Base-by-base conservation (phyloP, 345 rosid genomes). In the Citrus sp. region DNA sequence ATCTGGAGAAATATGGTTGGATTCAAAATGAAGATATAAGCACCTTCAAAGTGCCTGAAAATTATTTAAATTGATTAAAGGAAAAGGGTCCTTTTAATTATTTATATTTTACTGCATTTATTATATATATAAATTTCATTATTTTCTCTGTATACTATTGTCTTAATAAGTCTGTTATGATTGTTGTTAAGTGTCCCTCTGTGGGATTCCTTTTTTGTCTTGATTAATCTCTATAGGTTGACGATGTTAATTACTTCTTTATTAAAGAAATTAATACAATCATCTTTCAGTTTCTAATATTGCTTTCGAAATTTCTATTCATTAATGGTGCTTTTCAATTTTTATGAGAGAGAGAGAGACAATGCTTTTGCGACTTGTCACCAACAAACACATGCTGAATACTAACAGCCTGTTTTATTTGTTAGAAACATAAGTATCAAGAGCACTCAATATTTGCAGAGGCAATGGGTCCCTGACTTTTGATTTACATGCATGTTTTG, bases 1-100 rank as follows among this genome's bases (percentile, higher is more conserved):
- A 82, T 81, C 54, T 92, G 87, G 93, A 90, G 83, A 92, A 96
- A 79, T 96, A 76, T 79, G 99, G 99, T 4, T 96, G 99, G 99
- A 92, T 96, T 55, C 87, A 87, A 51, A 76, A 89, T 62, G 97
- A 92, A 82, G 98, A 95, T 46, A 76, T 75, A 0, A 85, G 81
- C 74, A 91, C 95, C 72, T 96, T 96, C 87, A 89, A 84, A 64
- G 0, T 86, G 13, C 88, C 83, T 5, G 83, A 73, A 21, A 38
- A n/a, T 56, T 19, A 54, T 22, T 40, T 28, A 18, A 4, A 6
- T 21, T 10, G 14, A 22, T 6, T 38, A 30, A 46, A 9, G 27
- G 25, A n/a, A 6, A 40, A 24, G 19, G 71, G 9, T 37, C 2
- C 2, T 38, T 38, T 6, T 40, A 9, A 19, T 68, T 40, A 46